phyloP scores from a whole-genome alignment of 495 filamentous ascomycete genomes.

The Hypomontagnella submonticulosa region DNA sequence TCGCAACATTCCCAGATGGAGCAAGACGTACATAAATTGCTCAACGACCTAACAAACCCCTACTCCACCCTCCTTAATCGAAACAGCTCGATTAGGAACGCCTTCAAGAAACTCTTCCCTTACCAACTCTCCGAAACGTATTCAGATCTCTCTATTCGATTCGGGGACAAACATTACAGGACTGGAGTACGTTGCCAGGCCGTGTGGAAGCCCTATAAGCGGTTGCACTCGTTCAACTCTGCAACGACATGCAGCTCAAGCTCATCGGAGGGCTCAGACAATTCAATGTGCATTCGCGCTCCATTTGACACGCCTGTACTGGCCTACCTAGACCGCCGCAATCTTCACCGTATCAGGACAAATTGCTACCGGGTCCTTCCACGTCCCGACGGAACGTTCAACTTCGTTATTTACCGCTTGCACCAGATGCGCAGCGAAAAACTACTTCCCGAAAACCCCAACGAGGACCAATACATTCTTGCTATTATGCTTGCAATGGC shows the following conservation, averaged over 20 bases:
- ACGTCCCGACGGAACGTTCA: slow-evolving; percentile 44
- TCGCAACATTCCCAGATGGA: background rate
- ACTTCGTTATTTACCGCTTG: slow-evolving; percentile 50
- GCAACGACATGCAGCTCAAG: slow-evolving; percentile 45
- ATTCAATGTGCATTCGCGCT: background rate
- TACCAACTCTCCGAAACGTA: slow-evolving; percentile 35
- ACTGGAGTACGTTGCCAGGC: slow-evolving; percentile 50
- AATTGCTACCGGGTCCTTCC: slow-evolving; percentile 48
- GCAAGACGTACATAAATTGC: slow-evolving; percentile 46
- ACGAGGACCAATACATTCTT: slow-evolving; percentile 57
- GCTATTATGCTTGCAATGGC: slow-evolving; percentile 59
- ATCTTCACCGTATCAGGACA: slow-evolving; percentile 48
- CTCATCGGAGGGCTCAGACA: slow-evolving; percentile 26
- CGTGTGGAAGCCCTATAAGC: slow-evolving; percentile 48
- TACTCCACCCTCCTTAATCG: slow-evolving; percentile 30
- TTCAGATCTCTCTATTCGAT: slow-evolving; percentile 52
- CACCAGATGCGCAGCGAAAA: slow-evolving; percentile 52
- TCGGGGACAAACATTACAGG: slow-evolving; percentile 46
- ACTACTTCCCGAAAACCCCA: slow-evolving; percentile 51
- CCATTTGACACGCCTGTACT: slow-evolving; percentile 48
- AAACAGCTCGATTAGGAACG: slow-evolving; percentile 46
- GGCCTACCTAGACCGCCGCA: slow-evolving; percentile 53
- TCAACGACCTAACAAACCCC: slow-evolving; percentile 49
- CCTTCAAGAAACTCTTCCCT: slow-evolving; percentile 53
- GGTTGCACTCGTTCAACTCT: slow-evolving; percentile 51